These are phyloP conservation scores for Aegilops tauschii DNA, from an alignment of 176 grass and related monocot genomes.

Conservation along the genomic window DNA sequence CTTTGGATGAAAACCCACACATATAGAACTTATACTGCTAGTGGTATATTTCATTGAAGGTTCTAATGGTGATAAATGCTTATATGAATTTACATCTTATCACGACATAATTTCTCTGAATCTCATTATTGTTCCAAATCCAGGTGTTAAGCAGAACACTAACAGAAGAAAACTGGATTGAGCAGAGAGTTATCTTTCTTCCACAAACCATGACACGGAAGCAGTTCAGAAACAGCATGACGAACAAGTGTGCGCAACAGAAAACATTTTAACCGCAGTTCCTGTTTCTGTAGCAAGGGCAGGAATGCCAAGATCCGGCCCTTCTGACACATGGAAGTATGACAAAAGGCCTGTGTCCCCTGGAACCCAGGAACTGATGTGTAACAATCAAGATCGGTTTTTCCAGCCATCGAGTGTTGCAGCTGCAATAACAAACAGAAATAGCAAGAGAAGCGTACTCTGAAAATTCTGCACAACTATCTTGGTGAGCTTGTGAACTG, in stretches of 20 bases:
- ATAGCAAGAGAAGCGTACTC: no score
- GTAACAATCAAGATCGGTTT: slow-evolving; percentile 27
- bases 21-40: no score
- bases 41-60: no score
- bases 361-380: slow-evolving; percentile 35
- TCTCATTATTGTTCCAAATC: no score
- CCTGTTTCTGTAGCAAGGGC: not conserved
- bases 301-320: not conserved
- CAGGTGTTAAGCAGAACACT: not conserved
- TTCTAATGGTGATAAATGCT: no score
- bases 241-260: not conserved
- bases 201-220: slow-evolving; percentile 16
- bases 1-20: no score
- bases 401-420: not conserved
- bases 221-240: slow-evolving; percentile 4
- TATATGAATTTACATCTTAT: no score
- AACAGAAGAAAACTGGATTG: not conserved
- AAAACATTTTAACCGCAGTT: slow-evolving; percentile 9
- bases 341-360: slow-evolving; percentile 28
- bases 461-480: no score
- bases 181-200: slow-evolving; percentile 16
- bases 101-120: no score
- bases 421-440: no score
- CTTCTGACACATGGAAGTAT: not conserved
- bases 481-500: no score